Evolutionary conservation across 108 stramenopile genomes (phyloP).

Genomic region (Nitzschia sp.): DNA sequence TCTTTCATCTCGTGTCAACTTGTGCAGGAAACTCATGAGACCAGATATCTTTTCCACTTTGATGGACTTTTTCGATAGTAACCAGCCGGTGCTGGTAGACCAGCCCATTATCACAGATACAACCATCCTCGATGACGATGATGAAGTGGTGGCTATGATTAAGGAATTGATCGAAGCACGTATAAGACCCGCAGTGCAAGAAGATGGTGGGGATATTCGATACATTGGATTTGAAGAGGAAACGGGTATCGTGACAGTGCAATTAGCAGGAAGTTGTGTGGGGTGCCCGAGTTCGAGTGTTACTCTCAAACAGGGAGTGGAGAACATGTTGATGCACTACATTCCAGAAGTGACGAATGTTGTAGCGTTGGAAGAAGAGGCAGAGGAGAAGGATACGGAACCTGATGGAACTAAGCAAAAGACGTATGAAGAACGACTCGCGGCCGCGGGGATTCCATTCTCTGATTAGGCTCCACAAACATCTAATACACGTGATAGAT

Average conservation of each 20-base stretch:
- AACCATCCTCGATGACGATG: constrained; percentile 93
- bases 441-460: constrained; percentile 89
- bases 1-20: no score
- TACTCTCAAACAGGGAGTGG: constrained; percentile 98
- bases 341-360: constrained; percentile 96
- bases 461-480: constrained; percentile 53
- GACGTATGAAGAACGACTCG: constrained; percentile 81
- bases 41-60: constrained; percentile 87
- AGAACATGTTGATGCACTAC: constrained; percentile 99
- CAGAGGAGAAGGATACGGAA: constrained; percentile 32
- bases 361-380: constrained; percentile 80
- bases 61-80: constrained; percentile 92
- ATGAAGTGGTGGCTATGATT: constrained; percentile 98
- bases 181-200: constrained; percentile 98
- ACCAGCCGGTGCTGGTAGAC: constrained; percentile 62
- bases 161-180: constrained; percentile 97
- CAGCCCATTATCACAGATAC: constrained; percentile 88
- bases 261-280: constrained; percentile 90
- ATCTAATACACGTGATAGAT: neutral
- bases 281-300: constrained; percentile 95
- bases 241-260: constrained; percentile 81
- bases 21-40: constrained; percentile 57
- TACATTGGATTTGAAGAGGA: constrained; percentile 88
- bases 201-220: constrained; percentile 99
- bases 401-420: constrained; percentile 55